These are phyloP conservation scores for Aspergillus viridinutans DNA, from an alignment of 2,329 filamentous ascomycete genomes.

Conservation along the genomic window DNA sequence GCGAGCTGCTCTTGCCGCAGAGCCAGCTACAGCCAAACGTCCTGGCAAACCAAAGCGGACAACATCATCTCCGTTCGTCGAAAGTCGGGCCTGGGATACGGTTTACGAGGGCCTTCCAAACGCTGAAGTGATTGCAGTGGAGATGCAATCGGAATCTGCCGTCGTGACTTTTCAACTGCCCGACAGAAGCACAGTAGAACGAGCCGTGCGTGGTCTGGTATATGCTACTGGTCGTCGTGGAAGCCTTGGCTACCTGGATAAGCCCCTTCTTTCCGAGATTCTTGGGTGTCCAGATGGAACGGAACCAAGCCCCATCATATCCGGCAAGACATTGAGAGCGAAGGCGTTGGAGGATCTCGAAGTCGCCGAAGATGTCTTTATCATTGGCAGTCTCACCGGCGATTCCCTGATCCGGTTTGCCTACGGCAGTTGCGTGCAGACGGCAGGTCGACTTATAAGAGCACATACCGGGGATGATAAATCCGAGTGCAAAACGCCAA, in stretches of 20 bases:
- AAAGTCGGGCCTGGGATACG: slow-evolving; percentile 46
- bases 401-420: slow-evolving; percentile 59
- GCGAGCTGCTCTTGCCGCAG: slow-evolving; percentile 37
- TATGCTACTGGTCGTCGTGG: slow-evolving; percentile 57
- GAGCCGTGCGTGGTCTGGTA: slow-evolving; percentile 46
- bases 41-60: slow-evolving; percentile 23
- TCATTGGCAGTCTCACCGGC: slow-evolving; percentile 57
- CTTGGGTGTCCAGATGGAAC: slow-evolving; percentile 23
- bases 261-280: slow-evolving; percentile 46
- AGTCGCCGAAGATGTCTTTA: slow-evolving; percentile 50
- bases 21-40: slow-evolving; percentile 17
- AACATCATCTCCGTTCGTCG: slow-evolving; percentile 45
- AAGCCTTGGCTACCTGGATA: slow-evolving; percentile 49
- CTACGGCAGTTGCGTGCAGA: slow-evolving; percentile 55
- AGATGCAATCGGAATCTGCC: slow-evolving; percentile 28
- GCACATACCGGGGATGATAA: slow-evolving; percentile 15
- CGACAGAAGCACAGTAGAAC: slow-evolving; percentile 43
- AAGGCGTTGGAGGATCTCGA: slow-evolving; percentile 51
- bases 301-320: slow-evolving; percentile 37
- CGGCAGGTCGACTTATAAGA: slow-evolving; percentile 50
- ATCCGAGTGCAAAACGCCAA: neutral
- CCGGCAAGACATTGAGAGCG: slow-evolving; percentile 51
- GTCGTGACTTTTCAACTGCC: slow-evolving; percentile 42
- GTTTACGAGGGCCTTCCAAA: slow-evolving; percentile 56
- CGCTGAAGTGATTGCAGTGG: slow-evolving; percentile 43